Evolutionary conservation across 1,139 yeast species (phyloP).

Genomic region (Lipomyces yarrowii): DNA sequence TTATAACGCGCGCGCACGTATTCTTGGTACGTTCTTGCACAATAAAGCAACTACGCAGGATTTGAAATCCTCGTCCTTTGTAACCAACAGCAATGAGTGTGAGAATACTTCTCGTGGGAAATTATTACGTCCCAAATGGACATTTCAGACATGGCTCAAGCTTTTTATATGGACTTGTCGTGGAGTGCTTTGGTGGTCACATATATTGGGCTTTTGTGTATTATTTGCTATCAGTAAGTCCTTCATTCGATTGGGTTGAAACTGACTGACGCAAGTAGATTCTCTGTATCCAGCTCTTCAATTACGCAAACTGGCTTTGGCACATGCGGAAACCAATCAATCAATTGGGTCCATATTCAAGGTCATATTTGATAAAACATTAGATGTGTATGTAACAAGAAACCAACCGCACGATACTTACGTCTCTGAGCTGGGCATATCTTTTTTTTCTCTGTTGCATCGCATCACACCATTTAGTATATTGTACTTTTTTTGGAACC

Average conservation of each 20-base stretch:
- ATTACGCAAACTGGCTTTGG: neutral
- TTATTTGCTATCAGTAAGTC: constrained; percentile 14
- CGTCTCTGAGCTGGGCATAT: constrained; percentile 1
- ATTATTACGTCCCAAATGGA: constrained; percentile 11
- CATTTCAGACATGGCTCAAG: constrained; percentile 4
- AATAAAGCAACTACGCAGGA: neutral
- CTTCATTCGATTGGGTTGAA: neutral
- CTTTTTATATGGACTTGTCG: constrained; percentile 15
- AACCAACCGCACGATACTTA: neutral
- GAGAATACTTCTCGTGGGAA: neutral
- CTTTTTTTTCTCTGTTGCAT: neutral
- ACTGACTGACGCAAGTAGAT: neutral
- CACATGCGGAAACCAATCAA: neutral
- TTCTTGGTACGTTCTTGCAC: constrained; percentile 18
- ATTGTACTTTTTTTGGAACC: constrained; percentile 23
- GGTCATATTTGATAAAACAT: neutral
- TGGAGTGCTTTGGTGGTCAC: constrained; percentile 7
- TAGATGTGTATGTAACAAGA: neutral
- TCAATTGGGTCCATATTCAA: neutral
- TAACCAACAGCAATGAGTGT: neutral
- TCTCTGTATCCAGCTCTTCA: constrained; percentile 5
- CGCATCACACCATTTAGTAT: constrained; percentile 9
- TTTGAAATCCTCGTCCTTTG: neutral
- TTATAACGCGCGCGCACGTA: constrained; percentile 20
- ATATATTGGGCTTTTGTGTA: constrained; percentile 2